A percentile compares a stretch with the other conserved stretches of the same genome.
phyloP scores from a whole-genome alignment of 1,284 basidiomycete genomes.

The Takashimella koratensis region DNA sequence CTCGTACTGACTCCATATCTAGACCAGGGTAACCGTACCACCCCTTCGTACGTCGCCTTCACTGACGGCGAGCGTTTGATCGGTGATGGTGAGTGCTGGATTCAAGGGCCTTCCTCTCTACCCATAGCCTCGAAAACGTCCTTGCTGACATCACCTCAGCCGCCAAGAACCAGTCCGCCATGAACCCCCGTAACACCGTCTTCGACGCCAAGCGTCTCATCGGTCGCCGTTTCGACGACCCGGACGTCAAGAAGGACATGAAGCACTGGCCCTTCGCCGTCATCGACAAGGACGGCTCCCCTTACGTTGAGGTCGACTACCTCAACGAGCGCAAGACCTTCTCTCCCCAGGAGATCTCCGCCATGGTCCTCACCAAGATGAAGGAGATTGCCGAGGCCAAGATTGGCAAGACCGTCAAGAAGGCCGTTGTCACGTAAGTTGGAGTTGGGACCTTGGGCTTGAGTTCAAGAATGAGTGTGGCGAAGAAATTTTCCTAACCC shows the following conservation, averaged over 20 bases:
- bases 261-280: conserved; percentile 69
- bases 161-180: conserved; percentile 95
- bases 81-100: conserved; percentile 62
- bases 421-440: conserved; percentile 60
- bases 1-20: conserved; percentile 15
- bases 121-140: too few species aligned
- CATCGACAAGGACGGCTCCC: conserved; percentile 58
- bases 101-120: too few species aligned
- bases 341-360: conserved; percentile 73
- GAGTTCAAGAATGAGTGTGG: not conserved
- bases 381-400: conserved; percentile 74
- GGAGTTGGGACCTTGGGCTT: too few species aligned
- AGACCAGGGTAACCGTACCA: conserved; percentile 97
- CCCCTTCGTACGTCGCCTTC: conserved; percentile 98
- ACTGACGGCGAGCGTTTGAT: conserved; percentile 96
- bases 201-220: conserved; percentile 98
- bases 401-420: conserved; percentile 61
- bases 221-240: conserved; percentile 83
- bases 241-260: conserved; percentile 61
- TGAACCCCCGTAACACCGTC: conserved; percentile 94
- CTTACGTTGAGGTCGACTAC: conserved; percentile 60
- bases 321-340: conserved; percentile 59
- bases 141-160: too few species aligned
- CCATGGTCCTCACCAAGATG: conserved; percentile 99
- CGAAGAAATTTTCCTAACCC: conserved; percentile 1